phyloP scores from a whole-genome alignment of 2,329 filamentous ascomycete genomes.

The Zarea fungicola region DNA sequence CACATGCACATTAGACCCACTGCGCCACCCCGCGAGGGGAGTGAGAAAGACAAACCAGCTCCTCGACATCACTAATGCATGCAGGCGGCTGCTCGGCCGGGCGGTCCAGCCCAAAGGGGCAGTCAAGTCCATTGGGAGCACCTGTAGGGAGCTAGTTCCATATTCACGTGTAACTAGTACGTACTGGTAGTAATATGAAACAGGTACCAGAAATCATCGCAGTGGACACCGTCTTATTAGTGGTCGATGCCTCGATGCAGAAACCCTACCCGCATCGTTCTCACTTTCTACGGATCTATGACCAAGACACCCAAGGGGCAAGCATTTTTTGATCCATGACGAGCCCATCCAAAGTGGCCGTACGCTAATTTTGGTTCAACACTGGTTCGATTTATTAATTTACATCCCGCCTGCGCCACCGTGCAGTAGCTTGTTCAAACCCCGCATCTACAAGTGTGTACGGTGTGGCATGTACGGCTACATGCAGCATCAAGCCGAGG shows the following conservation, averaged over 20 bases:
- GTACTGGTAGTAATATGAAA: no score
- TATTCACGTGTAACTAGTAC: constrained; percentile 7
- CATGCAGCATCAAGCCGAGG: background rate
- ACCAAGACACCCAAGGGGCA: no score
- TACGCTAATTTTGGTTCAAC: no score
- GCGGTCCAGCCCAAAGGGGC: background rate
- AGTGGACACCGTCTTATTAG: no score
- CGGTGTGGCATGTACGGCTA: no score
- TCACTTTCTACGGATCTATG: no score
- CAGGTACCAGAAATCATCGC: no score
- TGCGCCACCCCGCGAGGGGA: background rate
- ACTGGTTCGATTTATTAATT: background rate
- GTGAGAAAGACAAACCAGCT: background rate
- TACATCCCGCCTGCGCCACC: background rate
- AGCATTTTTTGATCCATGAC: no score
- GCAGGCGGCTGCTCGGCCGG: background rate
- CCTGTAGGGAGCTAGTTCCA: background rate
- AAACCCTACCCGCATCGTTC: no score
- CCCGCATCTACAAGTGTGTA: constrained; percentile 1
- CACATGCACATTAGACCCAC: background rate
- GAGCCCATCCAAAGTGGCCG: no score
- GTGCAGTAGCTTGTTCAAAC: background rate
- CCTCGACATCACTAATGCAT: background rate
- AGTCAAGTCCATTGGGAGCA: background rate
- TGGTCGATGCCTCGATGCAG: no score